phyloP scores from a whole-genome alignment of 768 basidiomycete genomes.

The Pulveroboletus frians region DNA sequence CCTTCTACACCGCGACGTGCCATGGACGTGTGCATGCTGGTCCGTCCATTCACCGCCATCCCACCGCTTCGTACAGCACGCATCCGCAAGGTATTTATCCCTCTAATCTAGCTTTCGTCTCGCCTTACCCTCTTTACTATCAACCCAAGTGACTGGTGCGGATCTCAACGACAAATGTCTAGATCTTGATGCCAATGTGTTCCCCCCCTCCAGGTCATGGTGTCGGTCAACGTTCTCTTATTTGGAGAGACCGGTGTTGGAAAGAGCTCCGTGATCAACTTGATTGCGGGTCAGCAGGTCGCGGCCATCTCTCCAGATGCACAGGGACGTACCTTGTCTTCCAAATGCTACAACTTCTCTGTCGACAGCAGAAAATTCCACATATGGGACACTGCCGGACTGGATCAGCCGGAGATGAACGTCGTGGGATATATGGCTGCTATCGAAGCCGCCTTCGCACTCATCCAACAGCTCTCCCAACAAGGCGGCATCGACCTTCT shows the following conservation, averaged over 20 bases:
- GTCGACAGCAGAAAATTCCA: conserved; percentile 13
- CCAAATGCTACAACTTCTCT: conserved; percentile 19
- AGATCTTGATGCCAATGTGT: neutral
- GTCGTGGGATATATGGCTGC: conserved; percentile 21
- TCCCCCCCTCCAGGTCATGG: conserved; percentile 7
- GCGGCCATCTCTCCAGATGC: conserved; percentile 21
- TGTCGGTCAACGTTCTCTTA: conserved; percentile 34
- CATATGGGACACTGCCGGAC: conserved; percentile 32
- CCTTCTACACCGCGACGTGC: neutral
- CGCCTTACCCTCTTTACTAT: neutral
- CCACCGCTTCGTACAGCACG: neutral
- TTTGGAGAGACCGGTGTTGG: conserved; percentile 39
- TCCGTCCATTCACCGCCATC: neutral
- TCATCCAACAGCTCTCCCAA: conserved; percentile 31
- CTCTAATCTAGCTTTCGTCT: neutral
- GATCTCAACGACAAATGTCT: neutral
- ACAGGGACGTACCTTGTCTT: conserved; percentile 32
- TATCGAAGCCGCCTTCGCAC: conserved; percentile 23
- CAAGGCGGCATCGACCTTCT: conserved; percentile 37
- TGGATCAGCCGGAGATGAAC: conserved; percentile 24
- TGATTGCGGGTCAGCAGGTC: conserved; percentile 21
- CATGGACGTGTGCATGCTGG: neutral
- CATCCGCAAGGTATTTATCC: conserved; percentile 3
- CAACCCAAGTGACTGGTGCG: conserved; percentile 4
- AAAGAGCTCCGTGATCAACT: conserved; percentile 30